A percentile compares a stretch with the other conserved stretches of the same genome.
Evolutionary conservation across 2,329 filamentous ascomycete species (phyloP).

Genomic region (Cordyceps tenuipes): DNA sequence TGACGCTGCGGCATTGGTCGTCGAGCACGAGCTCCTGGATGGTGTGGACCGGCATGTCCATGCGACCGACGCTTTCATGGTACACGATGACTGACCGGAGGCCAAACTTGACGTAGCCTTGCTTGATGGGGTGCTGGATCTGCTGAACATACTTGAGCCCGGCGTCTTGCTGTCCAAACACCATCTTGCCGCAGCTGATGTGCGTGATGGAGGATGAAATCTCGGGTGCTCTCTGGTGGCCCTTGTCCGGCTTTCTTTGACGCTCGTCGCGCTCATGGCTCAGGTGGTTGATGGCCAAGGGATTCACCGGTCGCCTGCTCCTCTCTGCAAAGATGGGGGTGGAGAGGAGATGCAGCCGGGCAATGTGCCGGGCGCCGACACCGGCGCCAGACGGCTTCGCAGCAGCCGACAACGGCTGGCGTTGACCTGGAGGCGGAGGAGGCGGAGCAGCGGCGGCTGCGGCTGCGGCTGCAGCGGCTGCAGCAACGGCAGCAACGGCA

Average conservation of each 20-base stretch:
- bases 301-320: slow-evolving; percentile 26
- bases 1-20: slow-evolving; percentile 30
- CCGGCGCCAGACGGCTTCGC: background rate
- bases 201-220: background rate
- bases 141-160: slow-evolving; percentile 38
- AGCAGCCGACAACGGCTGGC: too few relatives aligned
- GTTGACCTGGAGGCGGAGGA: too few relatives aligned
- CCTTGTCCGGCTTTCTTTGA: background rate
- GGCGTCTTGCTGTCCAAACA: slow-evolving; percentile 20
- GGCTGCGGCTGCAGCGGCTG: too few relatives aligned
- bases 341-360: slow-evolving; percentile 24
- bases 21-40: slow-evolving; percentile 37
- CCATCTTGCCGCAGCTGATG: slow-evolving; percentile 37
- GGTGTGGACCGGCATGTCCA: slow-evolving; percentile 20
- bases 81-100: slow-evolving; percentile 33
- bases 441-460: too few relatives aligned
- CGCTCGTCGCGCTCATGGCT: slow-evolving; percentile 15
- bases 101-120: slow-evolving; percentile 32
- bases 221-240: background rate
- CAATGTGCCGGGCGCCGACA: slow-evolving; percentile 11
- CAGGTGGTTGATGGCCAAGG: slow-evolving; percentile 20
- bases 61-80: slow-evolving; percentile 15
- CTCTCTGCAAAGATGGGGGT: slow-evolving; percentile 20
- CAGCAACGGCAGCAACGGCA: too few relatives aligned
- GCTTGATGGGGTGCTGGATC: slow-evolving; percentile 21